These are phyloP conservation scores for Intubia oerlemansii DNA, from an alignment of 2,329 filamentous ascomycete species.

Conservation along the genomic window DNA sequence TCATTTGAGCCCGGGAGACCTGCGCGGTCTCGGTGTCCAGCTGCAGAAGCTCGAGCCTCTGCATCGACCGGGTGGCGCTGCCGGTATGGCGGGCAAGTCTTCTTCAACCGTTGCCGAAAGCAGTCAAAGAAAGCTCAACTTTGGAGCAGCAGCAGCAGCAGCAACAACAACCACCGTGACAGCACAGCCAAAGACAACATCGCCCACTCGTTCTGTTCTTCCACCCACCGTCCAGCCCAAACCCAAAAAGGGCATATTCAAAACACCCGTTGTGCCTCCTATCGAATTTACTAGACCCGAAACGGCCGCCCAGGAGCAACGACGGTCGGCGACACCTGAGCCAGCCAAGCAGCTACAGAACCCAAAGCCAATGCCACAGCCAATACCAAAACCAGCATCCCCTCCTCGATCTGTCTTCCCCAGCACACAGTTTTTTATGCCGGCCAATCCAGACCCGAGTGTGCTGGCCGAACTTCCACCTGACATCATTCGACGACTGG, in stretches of 20 bases:
- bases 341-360: too few relatives aligned
- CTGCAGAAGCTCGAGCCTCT: slow-evolving; percentile 77
- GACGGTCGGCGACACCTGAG: too few relatives aligned
- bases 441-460: slow-evolving; percentile 59
- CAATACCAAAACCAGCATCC: too few relatives aligned
- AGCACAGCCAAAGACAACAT: slow-evolving; percentile 14
- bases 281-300: too few relatives aligned
- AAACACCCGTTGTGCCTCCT: too few relatives aligned
- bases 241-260: too few relatives aligned
- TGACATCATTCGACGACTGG: slow-evolving; percentile 60
- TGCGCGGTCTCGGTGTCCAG: slow-evolving; percentile 82
- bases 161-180: slow-evolving; percentile 6
- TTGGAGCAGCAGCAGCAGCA: too few relatives aligned
- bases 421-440: slow-evolving; percentile 84
- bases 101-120: slow-evolving; percentile 53
- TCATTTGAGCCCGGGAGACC: slow-evolving; percentile 70
- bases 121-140: slow-evolving; percentile 61
- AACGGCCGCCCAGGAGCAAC: too few relatives aligned
- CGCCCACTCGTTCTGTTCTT: not conserved
- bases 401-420: slow-evolving; percentile 10
- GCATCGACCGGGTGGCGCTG: too few relatives aligned
- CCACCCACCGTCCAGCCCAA: too few relatives aligned
- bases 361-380: too few relatives aligned
- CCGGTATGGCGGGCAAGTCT: too few relatives aligned
- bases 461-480: slow-evolving; percentile 65